Base-by-base conservation (phyloP, 106 monocot species). In the Ottelia alismoides region DNA sequence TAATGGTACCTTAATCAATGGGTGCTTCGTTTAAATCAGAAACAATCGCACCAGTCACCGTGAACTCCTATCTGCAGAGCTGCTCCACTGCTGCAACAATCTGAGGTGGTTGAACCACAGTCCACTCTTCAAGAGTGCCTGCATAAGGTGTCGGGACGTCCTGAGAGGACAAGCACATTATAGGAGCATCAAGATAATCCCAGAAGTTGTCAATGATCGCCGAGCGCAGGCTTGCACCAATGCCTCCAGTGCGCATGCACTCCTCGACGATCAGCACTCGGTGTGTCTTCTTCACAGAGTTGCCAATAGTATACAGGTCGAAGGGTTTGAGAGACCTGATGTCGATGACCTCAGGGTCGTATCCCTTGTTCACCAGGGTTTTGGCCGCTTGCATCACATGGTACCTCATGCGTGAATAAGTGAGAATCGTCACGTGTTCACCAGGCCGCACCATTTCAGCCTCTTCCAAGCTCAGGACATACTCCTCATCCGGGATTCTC, bases 61-160 rank as follows among this genome's bases (percentile, higher is more conserved):
- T n/a, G n/a, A n/a, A n/a, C n/a, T n/a, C n/a, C 23, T 56, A 67
- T 58, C 45, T 69, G 81, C 88, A 94, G 60, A 94, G 56, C 55
- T 81, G 71, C 68, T 94, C 94, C 22, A 94, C 94, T 0, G 94
- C 94, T 0, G 88, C 65, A 25, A 94, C 81, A 69, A 94, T 94
- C 62, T 94, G 88, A 1, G 81, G 71, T 7, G 94, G 94, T 58
- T 94, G 94, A 45, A 88, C 88, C 35, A 88, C 84, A 20, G 94
- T 94, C 78, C 81, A 84, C 18, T 94, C 88, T 75, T 94, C 94
- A 55, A 94, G 48, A 0, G 81, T 68, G 26, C 84, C 94, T 0
- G 94, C 84, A 58, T 94, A 94, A 0, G 94, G 94, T 18, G 94
- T 94, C 0, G 94, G 94, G 52, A 94, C 94, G 47, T 94, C 94